phyloP scores from a whole-genome alignment of 1,284 basidiomycete genomes.

The Cryptococcus sp. region DNA sequence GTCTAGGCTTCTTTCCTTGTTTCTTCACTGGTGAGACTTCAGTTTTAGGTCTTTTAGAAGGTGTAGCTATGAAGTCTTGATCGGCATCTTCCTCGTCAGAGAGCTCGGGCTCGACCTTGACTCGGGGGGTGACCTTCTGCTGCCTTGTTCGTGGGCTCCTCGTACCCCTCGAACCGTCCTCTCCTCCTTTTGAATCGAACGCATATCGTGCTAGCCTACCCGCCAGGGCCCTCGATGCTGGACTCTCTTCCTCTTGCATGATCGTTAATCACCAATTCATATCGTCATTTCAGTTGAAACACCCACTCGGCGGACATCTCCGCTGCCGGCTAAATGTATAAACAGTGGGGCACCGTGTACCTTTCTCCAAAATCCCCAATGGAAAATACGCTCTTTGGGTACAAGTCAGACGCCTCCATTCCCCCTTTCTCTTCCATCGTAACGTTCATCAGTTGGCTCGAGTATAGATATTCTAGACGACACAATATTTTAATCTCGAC shows the following conservation, averaged over 20 bases:
- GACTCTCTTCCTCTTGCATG: not conserved
- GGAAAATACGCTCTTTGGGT: too few relatives aligned
- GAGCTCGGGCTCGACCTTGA: not conserved
- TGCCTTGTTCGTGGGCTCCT: not conserved
- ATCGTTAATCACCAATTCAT: too few relatives aligned
- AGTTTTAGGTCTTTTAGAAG: not conserved
- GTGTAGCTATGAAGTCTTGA: not conserved
- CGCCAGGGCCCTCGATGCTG: slow-evolving; percentile 1
- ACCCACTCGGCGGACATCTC: too few relatives aligned
- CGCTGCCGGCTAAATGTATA: too few relatives aligned
- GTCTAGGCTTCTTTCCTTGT: slow-evolving; percentile 25
- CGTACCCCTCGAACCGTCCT: not conserved
- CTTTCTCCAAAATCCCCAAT: too few relatives aligned
- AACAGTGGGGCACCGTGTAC: too few relatives aligned
- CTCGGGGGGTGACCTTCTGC: not conserved
- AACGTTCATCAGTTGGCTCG: too few relatives aligned
- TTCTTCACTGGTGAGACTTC: not conserved
- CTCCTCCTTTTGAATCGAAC: not conserved
- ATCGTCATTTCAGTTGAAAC: too few relatives aligned
- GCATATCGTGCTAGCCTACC: slow-evolving; percentile 2
- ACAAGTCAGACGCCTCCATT: too few relatives aligned
- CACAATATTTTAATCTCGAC: too few relatives aligned
- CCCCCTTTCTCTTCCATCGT: too few relatives aligned
- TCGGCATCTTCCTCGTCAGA: not conserved
- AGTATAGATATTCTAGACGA: too few relatives aligned